These are phyloP conservation scores for Kodamaea alishanica DNA, from an alignment of 1,139 yeast species.

Conservation along the genomic window DNA sequence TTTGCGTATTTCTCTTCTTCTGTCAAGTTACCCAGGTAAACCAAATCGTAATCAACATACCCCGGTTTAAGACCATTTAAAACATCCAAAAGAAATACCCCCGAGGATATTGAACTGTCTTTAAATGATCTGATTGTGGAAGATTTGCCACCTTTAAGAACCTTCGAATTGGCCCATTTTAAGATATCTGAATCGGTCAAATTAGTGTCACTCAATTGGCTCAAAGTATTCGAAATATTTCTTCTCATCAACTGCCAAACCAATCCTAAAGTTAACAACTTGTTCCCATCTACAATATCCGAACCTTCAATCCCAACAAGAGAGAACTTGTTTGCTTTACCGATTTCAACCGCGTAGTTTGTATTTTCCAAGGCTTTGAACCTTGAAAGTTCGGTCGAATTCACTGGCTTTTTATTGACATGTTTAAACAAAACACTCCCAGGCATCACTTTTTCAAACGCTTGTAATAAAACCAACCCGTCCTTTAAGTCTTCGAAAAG, in stretches of 20 bases:
- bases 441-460: slow-evolving; percentile 93
- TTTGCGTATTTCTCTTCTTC: slow-evolving; percentile 90
- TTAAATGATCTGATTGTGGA: slow-evolving; percentile 74
- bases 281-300: slow-evolving; percentile 92
- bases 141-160: slow-evolving; percentile 74
- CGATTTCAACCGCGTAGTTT: slow-evolving; percentile 93
- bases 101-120: slow-evolving; percentile 72
- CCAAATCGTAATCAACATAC: slow-evolving; percentile 92
- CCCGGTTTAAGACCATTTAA: slow-evolving; percentile 95
- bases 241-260: slow-evolving; percentile 99
- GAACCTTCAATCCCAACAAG: slow-evolving; percentile 98
- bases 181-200: slow-evolving; percentile 81
- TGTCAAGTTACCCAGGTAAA: slow-evolving; percentile 61
- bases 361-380: slow-evolving; percentile 96
- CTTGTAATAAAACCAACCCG: slow-evolving; percentile 84
- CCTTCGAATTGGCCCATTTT: slow-evolving; percentile 90
- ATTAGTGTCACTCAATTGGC: slow-evolving; percentile 61
- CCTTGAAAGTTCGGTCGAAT: slow-evolving; percentile 71
- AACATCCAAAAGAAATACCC: slow-evolving; percentile 82
- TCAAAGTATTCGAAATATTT: slow-evolving; percentile 81
- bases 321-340: slow-evolving; percentile 87
- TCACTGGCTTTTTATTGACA: slow-evolving; percentile 76
- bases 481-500: slow-evolving; percentile 93
- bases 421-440: slow-evolving; percentile 80
- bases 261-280: slow-evolving; percentile 84